phyloP scores from a whole-genome alignment of 2,329 filamentous ascomycete species.

The Scedosporium minutisporum region DNA sequence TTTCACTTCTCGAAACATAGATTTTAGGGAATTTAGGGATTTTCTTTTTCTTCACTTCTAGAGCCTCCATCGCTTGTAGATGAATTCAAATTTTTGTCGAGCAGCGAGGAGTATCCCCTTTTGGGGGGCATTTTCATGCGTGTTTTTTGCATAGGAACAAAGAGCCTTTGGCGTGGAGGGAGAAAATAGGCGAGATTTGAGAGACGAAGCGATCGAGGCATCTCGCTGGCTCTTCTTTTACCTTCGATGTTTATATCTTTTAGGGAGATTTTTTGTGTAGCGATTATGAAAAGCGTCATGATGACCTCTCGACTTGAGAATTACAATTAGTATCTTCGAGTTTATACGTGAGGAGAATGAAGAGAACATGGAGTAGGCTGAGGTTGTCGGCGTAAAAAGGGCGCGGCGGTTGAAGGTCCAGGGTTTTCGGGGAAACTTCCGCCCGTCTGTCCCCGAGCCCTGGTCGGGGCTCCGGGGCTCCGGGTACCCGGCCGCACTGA shows the following conservation, averaged over 20 bases:
- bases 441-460: too few relatives aligned
- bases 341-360: too few relatives aligned
- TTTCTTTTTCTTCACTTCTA: not conserved
- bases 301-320: not conserved
- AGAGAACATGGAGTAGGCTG: too few relatives aligned
- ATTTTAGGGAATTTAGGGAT: constrained; percentile 3
- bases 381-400: too few relatives aligned
- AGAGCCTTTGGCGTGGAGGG: not conserved
- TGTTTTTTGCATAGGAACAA: constrained; percentile 1
- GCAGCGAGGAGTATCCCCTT: too few relatives aligned
- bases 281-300: not conserved
- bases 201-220: not conserved
- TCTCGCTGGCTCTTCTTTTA: not conserved
- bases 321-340: not conserved
- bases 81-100: too few relatives aligned
- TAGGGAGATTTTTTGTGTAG: not conserved
- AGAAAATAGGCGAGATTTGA: not conserved
- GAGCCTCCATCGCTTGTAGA: not conserved
- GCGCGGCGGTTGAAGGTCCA: too few relatives aligned
- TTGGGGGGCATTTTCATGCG: constrained; percentile 2
- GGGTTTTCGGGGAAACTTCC: too few relatives aligned
- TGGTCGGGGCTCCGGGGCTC: too few relatives aligned
- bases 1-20: constrained; percentile 5
- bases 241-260: not conserved
- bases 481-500: too few relatives aligned